A percentile compares a stretch with the other conserved stretches of the same genome.
These are phyloP conservation scores for Saccharomycopsis guyanensis DNA, from an alignment of 805 yeast species.

Conservation along the genomic window DNA sequence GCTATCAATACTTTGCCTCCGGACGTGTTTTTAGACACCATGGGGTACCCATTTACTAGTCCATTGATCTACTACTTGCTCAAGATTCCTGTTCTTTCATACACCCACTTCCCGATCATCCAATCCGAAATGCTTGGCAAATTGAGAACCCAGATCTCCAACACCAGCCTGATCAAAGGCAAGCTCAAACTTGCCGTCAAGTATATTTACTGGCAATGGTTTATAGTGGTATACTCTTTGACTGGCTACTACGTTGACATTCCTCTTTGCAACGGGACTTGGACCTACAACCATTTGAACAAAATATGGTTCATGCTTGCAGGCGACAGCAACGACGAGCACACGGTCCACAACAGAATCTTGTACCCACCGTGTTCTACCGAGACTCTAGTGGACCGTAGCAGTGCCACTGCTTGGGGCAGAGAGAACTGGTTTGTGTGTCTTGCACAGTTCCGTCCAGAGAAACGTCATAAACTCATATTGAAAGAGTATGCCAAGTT, in stretches of 20 bases:
- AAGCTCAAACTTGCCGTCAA: conserved; percentile 31
- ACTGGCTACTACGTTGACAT: conserved; percentile 62
- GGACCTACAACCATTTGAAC: conserved; percentile 79
- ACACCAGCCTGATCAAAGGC: conserved; percentile 20
- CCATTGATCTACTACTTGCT: conserved; percentile 51
- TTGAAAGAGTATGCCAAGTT: conserved; percentile 57
- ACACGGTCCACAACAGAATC: conserved; percentile 33
- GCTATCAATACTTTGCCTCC: conserved; percentile 67
- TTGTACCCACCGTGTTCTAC: conserved; percentile 90
- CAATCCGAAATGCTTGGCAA: conserved; percentile 80
- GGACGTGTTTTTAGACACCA: conserved; percentile 89
- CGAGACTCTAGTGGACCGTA: conserved; percentile 35
- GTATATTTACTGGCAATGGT: conserved; percentile 61
- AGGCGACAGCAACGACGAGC: conserved; percentile 9
- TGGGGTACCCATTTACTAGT: conserved; percentile 88
- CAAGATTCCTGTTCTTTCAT: conserved; percentile 71
- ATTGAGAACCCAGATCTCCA: conserved; percentile 30
- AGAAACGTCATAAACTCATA: conserved; percentile 77
- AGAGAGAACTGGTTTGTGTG: conserved; percentile 43
- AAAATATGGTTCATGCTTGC: conserved; percentile 50
- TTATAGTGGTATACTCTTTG: conserved; percentile 56
- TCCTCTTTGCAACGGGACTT: conserved; percentile 74
- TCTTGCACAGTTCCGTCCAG: conserved; percentile 92
- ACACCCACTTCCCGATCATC: conserved; percentile 92
- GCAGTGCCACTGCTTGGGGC: conserved; percentile 16